Percentiles rank a stretch among this genome's conserved stretches.
Conservation (phyloP, 2,329 filamentous ascomycete genomes). For the Fusarium sp. region DNA sequence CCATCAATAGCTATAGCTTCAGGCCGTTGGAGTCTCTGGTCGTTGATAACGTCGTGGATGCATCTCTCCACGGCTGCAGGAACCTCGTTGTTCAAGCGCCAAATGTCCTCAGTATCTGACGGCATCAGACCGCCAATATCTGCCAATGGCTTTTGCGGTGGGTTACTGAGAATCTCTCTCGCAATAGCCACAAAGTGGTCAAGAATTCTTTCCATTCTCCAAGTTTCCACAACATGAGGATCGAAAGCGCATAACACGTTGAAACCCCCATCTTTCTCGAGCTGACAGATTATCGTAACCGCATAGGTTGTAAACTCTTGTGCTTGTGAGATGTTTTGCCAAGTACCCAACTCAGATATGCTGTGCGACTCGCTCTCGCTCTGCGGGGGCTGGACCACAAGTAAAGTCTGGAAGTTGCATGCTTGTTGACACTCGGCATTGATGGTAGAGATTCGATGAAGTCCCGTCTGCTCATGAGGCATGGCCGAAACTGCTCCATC, state of each 20-base stretch:
- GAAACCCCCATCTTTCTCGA: constrained; percentile 7
- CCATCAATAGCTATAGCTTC: neutral
- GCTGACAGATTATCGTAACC: constrained; percentile 7
- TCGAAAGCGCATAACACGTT: constrained; percentile 14
- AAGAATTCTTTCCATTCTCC: constrained; percentile 15
- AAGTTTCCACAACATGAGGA: constrained; percentile 1
- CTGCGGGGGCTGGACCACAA: neutral
- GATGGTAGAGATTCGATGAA: neutral
- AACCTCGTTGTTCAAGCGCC: constrained; percentile 1
- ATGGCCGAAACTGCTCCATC: neutral
- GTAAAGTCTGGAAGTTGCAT: constrained; percentile 11
- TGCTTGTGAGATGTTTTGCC: constrained; percentile 1
- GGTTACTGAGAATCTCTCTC: neutral
- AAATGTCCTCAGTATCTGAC: neutral
- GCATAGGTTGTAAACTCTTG: constrained; percentile 11
- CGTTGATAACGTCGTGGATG: constrained; percentile 7
- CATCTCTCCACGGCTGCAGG: neutral
- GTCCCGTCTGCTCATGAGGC: neutral
- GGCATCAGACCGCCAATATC: neutral
- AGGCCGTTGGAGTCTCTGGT: neutral
- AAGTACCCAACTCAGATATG: neutral
- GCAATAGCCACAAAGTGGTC: constrained; percentile 16
- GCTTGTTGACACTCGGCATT: neutral
- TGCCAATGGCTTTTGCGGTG: neutral
- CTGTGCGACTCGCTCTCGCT: neutral